Conservation (phyloP, 192 early-diverging fungal species). For the Backusella luteola region DNA sequence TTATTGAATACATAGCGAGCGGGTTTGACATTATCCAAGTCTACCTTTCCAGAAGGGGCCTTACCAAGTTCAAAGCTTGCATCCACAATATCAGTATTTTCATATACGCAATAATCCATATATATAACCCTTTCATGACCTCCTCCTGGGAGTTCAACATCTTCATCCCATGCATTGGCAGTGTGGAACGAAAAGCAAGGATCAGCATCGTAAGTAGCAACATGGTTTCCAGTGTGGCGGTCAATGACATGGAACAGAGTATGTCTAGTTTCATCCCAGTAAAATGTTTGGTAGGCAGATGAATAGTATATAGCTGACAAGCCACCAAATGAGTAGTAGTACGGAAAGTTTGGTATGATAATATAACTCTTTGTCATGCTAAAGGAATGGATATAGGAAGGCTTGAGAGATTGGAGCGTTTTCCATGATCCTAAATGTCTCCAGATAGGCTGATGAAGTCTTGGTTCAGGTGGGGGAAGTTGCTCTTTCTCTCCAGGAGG, state of each 20-base stretch:
- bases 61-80: constrained; percentile 38
- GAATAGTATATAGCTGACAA: constrained; percentile 41
- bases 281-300: constrained; percentile 41
- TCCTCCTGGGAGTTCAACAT: constrained; percentile 23
- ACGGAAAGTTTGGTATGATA: constrained; percentile 47
- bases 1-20: constrained; percentile 22
- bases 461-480: background rate
- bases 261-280: constrained; percentile 41
- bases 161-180: constrained; percentile 49
- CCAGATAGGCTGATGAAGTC: constrained; percentile 26
- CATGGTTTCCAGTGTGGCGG: constrained; percentile 36
- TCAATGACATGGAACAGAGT: constrained; percentile 47
- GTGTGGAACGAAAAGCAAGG: constrained; percentile 47
- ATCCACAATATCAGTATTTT: constrained; percentile 39
- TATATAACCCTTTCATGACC: constrained; percentile 22
- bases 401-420: constrained; percentile 27
- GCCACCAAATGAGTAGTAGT: constrained; percentile 40
- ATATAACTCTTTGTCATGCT: constrained; percentile 44
- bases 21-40: constrained; percentile 23
- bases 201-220: constrained; percentile 44
- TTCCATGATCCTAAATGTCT: constrained; percentile 31
- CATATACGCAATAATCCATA: constrained; percentile 35
- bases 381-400: constrained; percentile 51
- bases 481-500: background rate
- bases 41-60: background rate